Base-by-base conservation (phyloP, 1,284 basidiomycete species). In the Trichosporon asahii region DNA sequence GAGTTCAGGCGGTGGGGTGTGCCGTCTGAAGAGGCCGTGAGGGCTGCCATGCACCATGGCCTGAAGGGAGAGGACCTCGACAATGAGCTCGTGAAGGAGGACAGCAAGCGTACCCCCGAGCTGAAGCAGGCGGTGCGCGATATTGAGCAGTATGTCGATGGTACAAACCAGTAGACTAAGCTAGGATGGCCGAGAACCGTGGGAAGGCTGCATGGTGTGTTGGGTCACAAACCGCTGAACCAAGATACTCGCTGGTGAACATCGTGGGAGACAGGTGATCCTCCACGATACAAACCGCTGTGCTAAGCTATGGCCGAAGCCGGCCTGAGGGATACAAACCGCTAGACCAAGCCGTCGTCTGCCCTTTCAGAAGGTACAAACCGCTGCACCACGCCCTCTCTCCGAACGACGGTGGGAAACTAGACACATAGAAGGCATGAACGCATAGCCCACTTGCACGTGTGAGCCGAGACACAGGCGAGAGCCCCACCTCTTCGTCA, bases 1-100 rank as follows among this genome's bases (percentile, higher is more conserved):
- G 55, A 57, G 21, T 66, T 66, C 53, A 31, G 65, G 14, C n/a
- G 23, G 2, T 57, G 27, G 49, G 65, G 65, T 33, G 23, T 57
- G n/a, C 65, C 65, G 33, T 57, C 65, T 9, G 65, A 57, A 31
- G 65, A 29, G 27, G n/a, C 12, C 11, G 53, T 57, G 7, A 57
- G 11, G 25, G 53, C 8, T 3, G 25, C 53, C 25, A 57, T 57
- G 53, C 23, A 57, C 25, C 21, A 6, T 4, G 53, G 53, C 8
- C 25, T 57, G 8, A 25, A 5, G 14, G 53, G 53, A 21, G 53
- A 57, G 25, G 53, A 21, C 12, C 53, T 57, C 53, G 53, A 15
- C 4, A 21, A 57, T 27, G 53, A 25, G 11, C 25, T 57, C 25
- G 53, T 57, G 11, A 25, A 15, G 25, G 53, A 57, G 53, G 25